A percentile compares a stretch with the other conserved stretches of the same genome.
phyloP scores from a whole-genome alignment of 2,329 filamentous ascomycete species.

The Magnaporthiopsis incrustans region DNA sequence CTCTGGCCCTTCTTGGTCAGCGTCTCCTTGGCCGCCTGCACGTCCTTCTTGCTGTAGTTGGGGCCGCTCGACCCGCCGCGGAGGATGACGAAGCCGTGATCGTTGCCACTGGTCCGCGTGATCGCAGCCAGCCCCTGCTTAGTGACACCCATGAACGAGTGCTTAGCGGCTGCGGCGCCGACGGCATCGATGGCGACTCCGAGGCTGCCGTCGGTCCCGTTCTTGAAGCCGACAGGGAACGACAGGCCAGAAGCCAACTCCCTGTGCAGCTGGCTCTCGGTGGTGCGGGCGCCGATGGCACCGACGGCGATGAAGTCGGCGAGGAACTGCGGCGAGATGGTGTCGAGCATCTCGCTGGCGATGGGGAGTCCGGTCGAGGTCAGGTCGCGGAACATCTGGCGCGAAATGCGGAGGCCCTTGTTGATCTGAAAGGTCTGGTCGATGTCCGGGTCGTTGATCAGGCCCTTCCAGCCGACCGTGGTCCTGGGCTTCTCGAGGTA shows the following conservation, averaged over 20 bases:
- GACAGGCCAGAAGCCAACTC: constrained; percentile 89
- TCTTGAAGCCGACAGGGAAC: constrained; percentile 99
- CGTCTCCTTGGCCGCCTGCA: constrained; percentile 70
- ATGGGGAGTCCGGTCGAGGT: constrained; percentile 91
- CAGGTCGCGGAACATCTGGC: constrained; percentile 88
- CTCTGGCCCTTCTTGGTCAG: constrained; percentile 66
- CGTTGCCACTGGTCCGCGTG: constrained; percentile 87
- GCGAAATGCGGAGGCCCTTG: constrained; percentile 80
- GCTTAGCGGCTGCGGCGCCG: constrained; percentile 76
- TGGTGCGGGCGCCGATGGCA: constrained; percentile 91
- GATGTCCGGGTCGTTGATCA: constrained; percentile 98
- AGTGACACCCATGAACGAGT: constrained; percentile 93
- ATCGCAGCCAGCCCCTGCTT: constrained; percentile 95
- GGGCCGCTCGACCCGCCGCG: constrained; percentile 88
- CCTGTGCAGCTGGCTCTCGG: constrained; percentile 90
- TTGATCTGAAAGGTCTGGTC: constrained; percentile 99
- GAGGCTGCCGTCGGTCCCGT: constrained; percentile 88
- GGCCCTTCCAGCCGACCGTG: constrained; percentile 96
- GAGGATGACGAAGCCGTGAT: constrained; percentile 94
- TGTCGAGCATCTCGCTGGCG: constrained; percentile 96
- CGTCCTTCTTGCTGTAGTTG: constrained; percentile 86
- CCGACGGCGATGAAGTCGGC: constrained; percentile 87
- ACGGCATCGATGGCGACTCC: constrained; percentile 92
- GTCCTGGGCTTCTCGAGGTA: constrained; percentile 98
- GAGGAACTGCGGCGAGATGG: constrained; percentile 94